Conservation (phyloP, 768 basidiomycete genomes). For the Coprinopsis sp. region DNA sequence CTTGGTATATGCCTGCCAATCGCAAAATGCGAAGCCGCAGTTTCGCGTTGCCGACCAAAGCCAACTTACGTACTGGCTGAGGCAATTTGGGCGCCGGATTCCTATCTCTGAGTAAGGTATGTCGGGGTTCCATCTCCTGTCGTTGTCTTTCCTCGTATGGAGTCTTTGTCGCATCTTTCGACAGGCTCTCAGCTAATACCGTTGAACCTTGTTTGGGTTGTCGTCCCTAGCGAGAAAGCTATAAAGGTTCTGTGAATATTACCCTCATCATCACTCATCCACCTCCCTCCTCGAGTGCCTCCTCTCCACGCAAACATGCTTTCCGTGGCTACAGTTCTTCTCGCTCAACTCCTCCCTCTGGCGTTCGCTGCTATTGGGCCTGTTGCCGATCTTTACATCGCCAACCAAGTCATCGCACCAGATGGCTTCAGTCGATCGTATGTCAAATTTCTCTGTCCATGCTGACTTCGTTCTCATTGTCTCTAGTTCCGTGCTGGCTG, state of each 20-base stretch:
- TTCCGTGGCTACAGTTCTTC: conserved; percentile 1
- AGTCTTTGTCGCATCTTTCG: too few relatives aligned
- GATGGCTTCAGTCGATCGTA: conserved; percentile 39
- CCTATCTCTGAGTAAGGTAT: too few relatives aligned
- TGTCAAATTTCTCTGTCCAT: neutral
- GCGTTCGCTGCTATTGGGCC: conserved; percentile 24
- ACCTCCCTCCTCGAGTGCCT: neutral
- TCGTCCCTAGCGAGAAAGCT: neutral
- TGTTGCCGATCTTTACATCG: conserved; percentile 31
- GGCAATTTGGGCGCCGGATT: too few relatives aligned
- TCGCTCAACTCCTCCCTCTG: conserved; percentile 2
- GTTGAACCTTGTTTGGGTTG: too few relatives aligned
- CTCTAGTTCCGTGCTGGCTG: conserved; percentile 3
- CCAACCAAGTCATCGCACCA: conserved; percentile 40
- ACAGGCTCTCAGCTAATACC: too few relatives aligned
- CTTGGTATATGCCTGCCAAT: too few relatives aligned
- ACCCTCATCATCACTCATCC: too few relatives aligned
- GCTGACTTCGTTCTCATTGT: neutral
- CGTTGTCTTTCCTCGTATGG: too few relatives aligned
- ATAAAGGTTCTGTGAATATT: neutral
- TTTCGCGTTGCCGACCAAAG: too few relatives aligned
- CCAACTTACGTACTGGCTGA: too few relatives aligned
- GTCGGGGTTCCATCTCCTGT: too few relatives aligned
- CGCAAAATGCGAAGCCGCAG: too few relatives aligned
- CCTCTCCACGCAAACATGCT: neutral